Conservation (phyloP, 805 yeast genomes). For the Metschnikowia lachancei region DNA sequence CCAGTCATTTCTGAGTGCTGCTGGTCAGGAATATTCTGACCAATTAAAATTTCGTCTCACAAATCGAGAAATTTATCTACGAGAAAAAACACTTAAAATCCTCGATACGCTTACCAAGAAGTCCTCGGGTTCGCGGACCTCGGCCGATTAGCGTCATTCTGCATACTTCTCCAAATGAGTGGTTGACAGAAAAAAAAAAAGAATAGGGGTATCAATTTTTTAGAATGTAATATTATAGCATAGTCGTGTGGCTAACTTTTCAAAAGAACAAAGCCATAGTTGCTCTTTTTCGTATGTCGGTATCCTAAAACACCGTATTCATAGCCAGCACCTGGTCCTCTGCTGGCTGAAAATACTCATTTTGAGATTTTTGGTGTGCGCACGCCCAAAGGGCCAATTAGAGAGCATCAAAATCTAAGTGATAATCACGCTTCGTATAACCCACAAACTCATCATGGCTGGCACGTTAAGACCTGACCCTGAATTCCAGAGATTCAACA, state of each 20-base stretch:
- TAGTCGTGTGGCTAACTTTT: background rate
- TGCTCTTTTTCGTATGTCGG: background rate
- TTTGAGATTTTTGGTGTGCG: conserved; percentile 14
- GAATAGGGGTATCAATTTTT: background rate
- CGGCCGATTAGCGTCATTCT: background rate
- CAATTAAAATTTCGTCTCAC: conserved; percentile 28
- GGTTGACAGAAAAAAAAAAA: background rate
- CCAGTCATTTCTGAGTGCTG: conserved; percentile 24
- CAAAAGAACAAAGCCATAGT: background rate
- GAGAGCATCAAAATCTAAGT: conserved; percentile 14
- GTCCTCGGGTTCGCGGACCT: background rate
- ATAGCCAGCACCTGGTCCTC: background rate
- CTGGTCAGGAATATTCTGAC: conserved; percentile 20
- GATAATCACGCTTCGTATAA: background rate
- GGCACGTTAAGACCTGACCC: conserved; percentile 44
- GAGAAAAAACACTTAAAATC: conserved; percentile 32
- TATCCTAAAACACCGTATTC: no score
- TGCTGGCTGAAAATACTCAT: background rate
- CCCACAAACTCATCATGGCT: conserved; percentile 30
- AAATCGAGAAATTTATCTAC: conserved; percentile 40
- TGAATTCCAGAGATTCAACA: conserved; percentile 40
- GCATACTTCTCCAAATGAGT: conserved; percentile 1
- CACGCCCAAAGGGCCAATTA: conserved; percentile 19
- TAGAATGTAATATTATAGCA: background rate
- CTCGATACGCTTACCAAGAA: background rate